Evolutionary conservation across 1,284 basidiomycete species (phyloP).

Genomic region (Cystobasidiaceae sp.): DNA sequence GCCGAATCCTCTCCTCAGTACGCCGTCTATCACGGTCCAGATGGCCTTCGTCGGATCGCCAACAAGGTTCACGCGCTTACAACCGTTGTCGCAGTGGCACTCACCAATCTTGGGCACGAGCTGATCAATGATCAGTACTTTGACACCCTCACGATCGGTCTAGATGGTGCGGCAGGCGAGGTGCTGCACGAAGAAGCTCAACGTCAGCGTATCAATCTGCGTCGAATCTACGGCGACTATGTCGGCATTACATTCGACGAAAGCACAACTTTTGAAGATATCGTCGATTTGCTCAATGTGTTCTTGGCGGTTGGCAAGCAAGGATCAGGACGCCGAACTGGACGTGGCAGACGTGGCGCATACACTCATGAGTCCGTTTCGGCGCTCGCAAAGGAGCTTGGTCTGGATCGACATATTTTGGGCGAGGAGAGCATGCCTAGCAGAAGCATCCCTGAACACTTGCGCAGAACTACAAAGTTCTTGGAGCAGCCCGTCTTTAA

Average conservation of each 20-base stretch:
- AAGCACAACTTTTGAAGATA: slow-evolving; percentile 59
- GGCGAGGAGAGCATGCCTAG: slow-evolving; percentile 33
- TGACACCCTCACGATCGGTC: slow-evolving; percentile 81
- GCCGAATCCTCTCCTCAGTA: slow-evolving; percentile 41
- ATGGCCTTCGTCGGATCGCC: slow-evolving; percentile 78
- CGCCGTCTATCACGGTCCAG: slow-evolving; percentile 88
- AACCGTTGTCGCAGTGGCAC: slow-evolving; percentile 64
- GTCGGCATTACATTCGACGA: slow-evolving; percentile 93
- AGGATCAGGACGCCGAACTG: slow-evolving; percentile 31
- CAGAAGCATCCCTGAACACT: slow-evolving; percentile 53
- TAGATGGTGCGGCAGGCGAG: slow-evolving; percentile 58
- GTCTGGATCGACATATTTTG: slow-evolving; percentile 41
- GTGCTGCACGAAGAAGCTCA: slow-evolving; percentile 66
- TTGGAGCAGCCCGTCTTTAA: slow-evolving; percentile 81
- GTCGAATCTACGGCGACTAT: slow-evolving; percentile 66
- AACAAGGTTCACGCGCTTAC: slow-evolving; percentile 86
- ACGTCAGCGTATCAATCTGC: slow-evolving; percentile 73
- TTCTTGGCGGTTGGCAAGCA: slow-evolving; percentile 56
- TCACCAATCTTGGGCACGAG: slow-evolving; percentile 68
- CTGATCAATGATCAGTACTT: slow-evolving; percentile 63
- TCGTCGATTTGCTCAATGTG: slow-evolving; percentile 72
- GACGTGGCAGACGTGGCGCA: slow-evolving; percentile 20
- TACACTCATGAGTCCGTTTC: slow-evolving; percentile 47
- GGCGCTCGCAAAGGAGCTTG: slow-evolving; percentile 43
- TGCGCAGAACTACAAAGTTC: slow-evolving; percentile 68